Base-by-base conservation (phyloP, 2,329 filamentous ascomycete genomes). In the Monosporascus sp. region DNA sequence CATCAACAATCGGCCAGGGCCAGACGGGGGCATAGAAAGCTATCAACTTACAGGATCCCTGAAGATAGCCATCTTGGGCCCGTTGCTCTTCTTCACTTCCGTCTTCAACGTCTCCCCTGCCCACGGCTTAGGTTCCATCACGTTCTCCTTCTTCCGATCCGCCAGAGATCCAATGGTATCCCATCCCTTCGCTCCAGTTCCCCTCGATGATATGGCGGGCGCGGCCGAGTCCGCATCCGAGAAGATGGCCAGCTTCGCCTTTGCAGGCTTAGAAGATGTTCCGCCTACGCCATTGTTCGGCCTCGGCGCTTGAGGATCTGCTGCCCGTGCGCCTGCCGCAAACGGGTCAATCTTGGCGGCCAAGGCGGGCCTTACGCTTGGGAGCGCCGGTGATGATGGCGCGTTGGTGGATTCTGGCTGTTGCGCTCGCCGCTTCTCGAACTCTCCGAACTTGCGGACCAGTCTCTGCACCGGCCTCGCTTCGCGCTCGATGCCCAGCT, bases 121-220 rank as follows among this genome's bases (percentile, higher is more conserved):
- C 94, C 92, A 97, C 20, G 93, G 91, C 67, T 88, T 92, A 11
- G 92, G 84, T 68, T 93, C 91, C 60, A 92, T 76, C 7, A 79
- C 78, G 66, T 99, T 99, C 71, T 99, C 94, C 78, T 97, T 99
- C 78, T 90, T 96, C 49, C 94, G 82, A 56, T 96, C 89, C 49
- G 85, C 82, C 55, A 97, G 74, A 1, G 91, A 91, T 31, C 89
- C 92, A 66, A 99, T 96, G 57, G 78, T 93, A 59, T 97, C 90
- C 93, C 94, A 97, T 2, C 91, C 93, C 68, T 86, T 88, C 1
- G 84, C 78, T 44, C 73, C 73, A 9, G 76, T 74, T 3, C 74
- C 76, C 16, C 76, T 75, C 53, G 77, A 78, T 54, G 76, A 79
- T 68, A 80, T 77, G 53, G 76, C 78, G 14, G 84, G 79, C 5